phyloP scores from a whole-genome alignment of 495 filamentous ascomycete species.

The Talaromyces adpressus region DNA sequence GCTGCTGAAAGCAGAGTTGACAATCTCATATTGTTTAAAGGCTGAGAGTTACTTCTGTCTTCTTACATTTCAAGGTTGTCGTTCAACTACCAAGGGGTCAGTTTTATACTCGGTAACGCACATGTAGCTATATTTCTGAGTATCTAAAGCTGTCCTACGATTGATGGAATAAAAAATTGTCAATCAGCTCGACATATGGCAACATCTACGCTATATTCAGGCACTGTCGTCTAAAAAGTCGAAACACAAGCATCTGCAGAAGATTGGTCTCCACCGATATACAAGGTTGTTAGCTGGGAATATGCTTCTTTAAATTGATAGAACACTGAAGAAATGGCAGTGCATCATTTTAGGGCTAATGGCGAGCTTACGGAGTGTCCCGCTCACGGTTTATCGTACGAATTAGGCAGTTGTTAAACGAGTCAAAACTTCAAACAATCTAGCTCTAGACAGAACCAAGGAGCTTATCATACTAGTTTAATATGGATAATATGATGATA shows the following conservation, averaged over 20 bases:
- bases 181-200: neutral
- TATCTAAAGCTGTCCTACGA: neutral
- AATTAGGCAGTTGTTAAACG: neutral
- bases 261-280: neutral
- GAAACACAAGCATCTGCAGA: neutral
- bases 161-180: neutral
- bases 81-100: neutral
- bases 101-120: neutral
- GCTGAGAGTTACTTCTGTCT: neutral
- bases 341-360: neutral
- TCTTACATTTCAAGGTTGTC: neutral
- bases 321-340: neutral
- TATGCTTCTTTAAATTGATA: neutral
- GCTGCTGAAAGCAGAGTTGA: constrained; percentile 15
- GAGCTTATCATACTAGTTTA: neutral
- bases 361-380: neutral
- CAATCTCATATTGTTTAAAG: neutral
- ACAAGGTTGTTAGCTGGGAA: neutral
- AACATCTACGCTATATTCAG: neutral
- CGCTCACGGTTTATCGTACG: neutral
- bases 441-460: neutral
- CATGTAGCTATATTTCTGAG: neutral
- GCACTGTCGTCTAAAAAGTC: neutral
- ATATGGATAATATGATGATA: neutral
- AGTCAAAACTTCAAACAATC: too few relatives aligned